phyloP scores from a whole-genome alignment of 345 rosid genomes.

The Salix arbutifolia region DNA sequence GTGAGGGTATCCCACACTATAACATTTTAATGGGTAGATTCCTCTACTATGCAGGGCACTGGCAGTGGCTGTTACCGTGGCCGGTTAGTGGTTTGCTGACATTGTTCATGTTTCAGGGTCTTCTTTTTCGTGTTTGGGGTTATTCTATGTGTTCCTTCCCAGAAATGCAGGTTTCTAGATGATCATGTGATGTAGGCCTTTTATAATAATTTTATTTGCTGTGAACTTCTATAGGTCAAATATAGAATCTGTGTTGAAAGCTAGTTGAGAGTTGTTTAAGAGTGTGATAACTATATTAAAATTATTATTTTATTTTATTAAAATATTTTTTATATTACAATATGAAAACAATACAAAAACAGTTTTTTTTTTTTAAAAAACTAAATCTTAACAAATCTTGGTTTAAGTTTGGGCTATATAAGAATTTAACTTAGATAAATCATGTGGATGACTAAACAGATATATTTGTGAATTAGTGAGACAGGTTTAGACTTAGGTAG shows the following conservation, averaged over 20 bases:
- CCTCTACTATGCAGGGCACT: conserved; percentile 20
- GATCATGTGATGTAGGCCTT: conserved; percentile 5
- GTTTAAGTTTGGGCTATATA: too few relatives aligned
- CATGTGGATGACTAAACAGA: too few relatives aligned
- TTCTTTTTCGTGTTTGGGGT: conserved; percentile 2
- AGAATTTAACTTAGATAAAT: too few relatives aligned
- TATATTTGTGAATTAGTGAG: too few relatives aligned
- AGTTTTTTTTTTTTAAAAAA: too few relatives aligned
- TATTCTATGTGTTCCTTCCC: conserved; percentile 18
- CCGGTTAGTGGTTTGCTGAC: conserved; percentile 17
- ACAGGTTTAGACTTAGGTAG: too few relatives aligned
- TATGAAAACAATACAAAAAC: too few relatives aligned
- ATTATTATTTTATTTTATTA: too few relatives aligned
- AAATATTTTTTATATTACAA: too few relatives aligned
- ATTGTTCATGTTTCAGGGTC: conserved; percentile 11
- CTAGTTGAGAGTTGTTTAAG: background rate
- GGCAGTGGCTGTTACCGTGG: conserved; percentile 16
- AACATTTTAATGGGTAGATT: conserved; percentile 18
- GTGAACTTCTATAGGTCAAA: background rate
- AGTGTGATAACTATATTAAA: too few relatives aligned
- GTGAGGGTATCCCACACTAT: conserved; percentile 17
- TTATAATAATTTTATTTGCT: background rate
- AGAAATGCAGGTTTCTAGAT: conserved; percentile 10
- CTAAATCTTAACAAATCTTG: too few relatives aligned
- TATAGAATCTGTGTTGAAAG: conserved; percentile 7